Evolutionary conservation across 495 filamentous ascomycete species (phyloP), one percentile per base, ranked within the genome.

Genomic region (Pseudomonodictys pantanalensis): DNA sequence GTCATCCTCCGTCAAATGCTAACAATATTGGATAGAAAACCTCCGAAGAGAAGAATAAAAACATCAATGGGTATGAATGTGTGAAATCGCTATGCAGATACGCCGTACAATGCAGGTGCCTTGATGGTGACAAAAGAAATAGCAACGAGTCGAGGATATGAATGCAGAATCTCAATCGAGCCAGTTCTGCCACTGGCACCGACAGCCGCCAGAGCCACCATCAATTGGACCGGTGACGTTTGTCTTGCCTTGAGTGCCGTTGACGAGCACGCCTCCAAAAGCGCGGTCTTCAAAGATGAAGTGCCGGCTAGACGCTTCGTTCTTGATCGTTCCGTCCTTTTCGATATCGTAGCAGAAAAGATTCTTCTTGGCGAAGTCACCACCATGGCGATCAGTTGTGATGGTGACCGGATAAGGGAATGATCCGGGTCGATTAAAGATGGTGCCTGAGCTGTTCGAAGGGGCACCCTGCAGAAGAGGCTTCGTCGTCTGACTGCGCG

Each of bases 361-460:
- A 68, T 83, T 77, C 72, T 95, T 95, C 62, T 76, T 68, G 20
- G 68, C 73, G 2, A 73, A 69, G 38, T 80, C 68, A 0, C 90
- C 89, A 29, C 91, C 91, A 55, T 93, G 89, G 29, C 89, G 84
- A 71, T 97, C 92, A 10, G 87, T 61, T 1, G 86, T 87, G 18
- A 97, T 77, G 0, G 87, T 93, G 0, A 95, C 78, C 0, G 90
- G 90, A 67, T 92, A 95, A 0, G 92, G 91, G 70, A 96, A 92
- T 2, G 85, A 85, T 2, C 89, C 88, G 0, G 89, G 88, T 22
- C 76, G 78, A 9, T 70, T 68, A 67, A 83, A 81, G 56, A 76
- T 82, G 17, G 80, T 79, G 1, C 77, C 79, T 5, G 77, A 78
- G 5, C 69, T 68, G 3, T 70, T 67, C 11, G 50, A 26, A 18